A percentile compares a stretch with the other conserved stretches of the same genome.
Evolutionary conservation across 331 rosid species (phyloP).

Genomic region (Cydonia oblonga): DNA sequence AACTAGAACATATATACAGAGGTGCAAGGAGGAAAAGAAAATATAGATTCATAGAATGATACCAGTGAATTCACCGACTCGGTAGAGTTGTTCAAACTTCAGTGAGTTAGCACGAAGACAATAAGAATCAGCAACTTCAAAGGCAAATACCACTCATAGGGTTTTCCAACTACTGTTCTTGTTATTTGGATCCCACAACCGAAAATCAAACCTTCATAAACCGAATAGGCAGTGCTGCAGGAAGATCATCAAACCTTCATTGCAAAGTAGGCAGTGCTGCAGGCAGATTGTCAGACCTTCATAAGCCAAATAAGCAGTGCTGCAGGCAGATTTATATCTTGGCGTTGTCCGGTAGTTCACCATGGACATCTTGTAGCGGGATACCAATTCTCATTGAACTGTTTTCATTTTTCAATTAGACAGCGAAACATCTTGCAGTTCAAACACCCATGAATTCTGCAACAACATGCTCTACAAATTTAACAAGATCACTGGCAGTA

Average conservation of each 20-base stretch:
- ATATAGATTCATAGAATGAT: neutral
- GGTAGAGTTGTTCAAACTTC: neutral
- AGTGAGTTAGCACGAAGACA: no score
- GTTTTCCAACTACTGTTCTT: no score
- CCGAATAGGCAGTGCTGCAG: neutral
- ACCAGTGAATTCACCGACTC: neutral
- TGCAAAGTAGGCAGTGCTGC: neutral
- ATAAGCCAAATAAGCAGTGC: neutral
- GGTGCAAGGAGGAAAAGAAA: neutral
- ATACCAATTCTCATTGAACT: neutral
- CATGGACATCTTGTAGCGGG: neutral
- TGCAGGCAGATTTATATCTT: neutral
- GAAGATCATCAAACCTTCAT: neutral
- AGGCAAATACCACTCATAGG: no score
- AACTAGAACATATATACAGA: neutral
- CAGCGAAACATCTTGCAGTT: neutral
- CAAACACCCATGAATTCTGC: constrained; percentile 8
- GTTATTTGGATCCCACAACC: neutral
- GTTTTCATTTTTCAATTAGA: neutral
- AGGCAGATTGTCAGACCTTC: neutral
- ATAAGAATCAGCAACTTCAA: no score
- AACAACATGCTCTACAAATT: constrained; percentile 36
- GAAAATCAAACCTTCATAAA: neutral
- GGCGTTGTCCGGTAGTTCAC: neutral
- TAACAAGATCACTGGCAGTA: constrained; percentile 48